These are phyloP conservation scores for Fusarium sp. DNA, from an alignment of 2,329 filamentous ascomycete genomes.

Conservation along the genomic window DNA sequence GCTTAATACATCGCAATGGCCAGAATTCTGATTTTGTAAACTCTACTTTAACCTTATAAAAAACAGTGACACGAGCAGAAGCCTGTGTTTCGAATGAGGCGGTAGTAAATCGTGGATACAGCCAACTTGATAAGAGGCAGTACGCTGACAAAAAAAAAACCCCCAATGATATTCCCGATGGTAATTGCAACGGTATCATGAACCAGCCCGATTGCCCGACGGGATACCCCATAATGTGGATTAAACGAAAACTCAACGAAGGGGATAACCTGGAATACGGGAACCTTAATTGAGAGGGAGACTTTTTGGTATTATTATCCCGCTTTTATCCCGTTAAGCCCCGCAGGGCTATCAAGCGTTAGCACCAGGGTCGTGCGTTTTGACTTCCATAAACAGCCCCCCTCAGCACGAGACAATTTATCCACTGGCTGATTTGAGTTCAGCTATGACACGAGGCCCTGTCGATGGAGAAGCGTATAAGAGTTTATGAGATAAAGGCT, in stretches of 20 bases:
- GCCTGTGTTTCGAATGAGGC: not conserved
- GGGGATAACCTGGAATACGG: not conserved
- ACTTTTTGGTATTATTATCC: not conserved
- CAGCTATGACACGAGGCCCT: not conserved
- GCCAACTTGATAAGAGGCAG: slow-evolving; percentile 3
- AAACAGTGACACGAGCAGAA: not conserved
- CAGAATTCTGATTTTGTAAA: not conserved
- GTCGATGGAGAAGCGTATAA: not conserved
- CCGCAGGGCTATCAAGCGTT: too few relatives aligned
- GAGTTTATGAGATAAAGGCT: not conserved
- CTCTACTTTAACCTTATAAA: not conserved
- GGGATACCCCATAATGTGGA: too few relatives aligned
- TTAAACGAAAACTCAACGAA: not conserved
- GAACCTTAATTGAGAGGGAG: not conserved
- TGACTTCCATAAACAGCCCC: not conserved
- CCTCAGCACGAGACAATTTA: not conserved
- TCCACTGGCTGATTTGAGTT: not conserved
- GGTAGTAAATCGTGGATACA: slow-evolving; percentile 4
- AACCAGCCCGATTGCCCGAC: not conserved
- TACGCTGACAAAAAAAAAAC: not conserved
- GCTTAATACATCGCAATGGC: not conserved
- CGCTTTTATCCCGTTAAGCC: not conserved
- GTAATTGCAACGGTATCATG: not conserved
- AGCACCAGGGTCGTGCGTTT: too few relatives aligned
- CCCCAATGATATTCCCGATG: slow-evolving; percentile 1